phyloP scores from a whole-genome alignment of 345 rosid genomes.

The Eucalyptus brandiana region DNA sequence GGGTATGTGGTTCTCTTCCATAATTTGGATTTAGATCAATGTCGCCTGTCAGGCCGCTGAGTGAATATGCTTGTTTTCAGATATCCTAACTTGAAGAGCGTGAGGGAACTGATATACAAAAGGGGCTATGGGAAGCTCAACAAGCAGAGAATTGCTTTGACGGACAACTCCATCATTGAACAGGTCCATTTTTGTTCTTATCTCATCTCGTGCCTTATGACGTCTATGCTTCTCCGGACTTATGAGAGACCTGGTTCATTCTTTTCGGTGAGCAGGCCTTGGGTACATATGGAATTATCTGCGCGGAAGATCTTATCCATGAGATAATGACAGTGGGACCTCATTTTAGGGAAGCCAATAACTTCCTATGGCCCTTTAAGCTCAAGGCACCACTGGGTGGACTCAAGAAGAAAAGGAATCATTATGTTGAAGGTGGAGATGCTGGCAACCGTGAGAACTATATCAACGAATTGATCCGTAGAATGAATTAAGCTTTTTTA shows the following conservation, averaged over 20 bases:
- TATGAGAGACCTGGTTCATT: not conserved
- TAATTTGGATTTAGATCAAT: not conserved
- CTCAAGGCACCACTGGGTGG: conserved; percentile 78
- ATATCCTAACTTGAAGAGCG: conserved; percentile 78
- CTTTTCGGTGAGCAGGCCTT: conserved; percentile 18
- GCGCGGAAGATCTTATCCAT: conserved; percentile 72
- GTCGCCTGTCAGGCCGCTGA: no score
- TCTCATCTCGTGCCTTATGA: not conserved
- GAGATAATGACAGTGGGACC: conserved; percentile 89
- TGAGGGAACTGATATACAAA: conserved; percentile 69
- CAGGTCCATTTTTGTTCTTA: conserved; percentile 16
- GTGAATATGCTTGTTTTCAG: not conserved
- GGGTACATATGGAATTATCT: conserved; percentile 59
- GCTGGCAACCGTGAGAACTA: conserved; percentile 76
- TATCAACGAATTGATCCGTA: conserved; percentile 64
- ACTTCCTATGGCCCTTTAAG: conserved; percentile 83
- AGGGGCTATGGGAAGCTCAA: conserved; percentile 68
- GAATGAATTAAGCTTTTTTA: conserved; percentile 47
- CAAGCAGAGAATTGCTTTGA: conserved; percentile 52
- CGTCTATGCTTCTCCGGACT: not conserved
- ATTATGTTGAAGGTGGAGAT: conserved; percentile 85
- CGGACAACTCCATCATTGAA: conserved; percentile 54
- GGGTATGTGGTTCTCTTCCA: conserved; percentile 25
- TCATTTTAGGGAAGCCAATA: conserved; percentile 74
- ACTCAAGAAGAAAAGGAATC: conserved; percentile 74